phyloP scores from a whole-genome alignment of 2,329 filamentous ascomycete species.

The Thielaviopsis populi region DNA sequence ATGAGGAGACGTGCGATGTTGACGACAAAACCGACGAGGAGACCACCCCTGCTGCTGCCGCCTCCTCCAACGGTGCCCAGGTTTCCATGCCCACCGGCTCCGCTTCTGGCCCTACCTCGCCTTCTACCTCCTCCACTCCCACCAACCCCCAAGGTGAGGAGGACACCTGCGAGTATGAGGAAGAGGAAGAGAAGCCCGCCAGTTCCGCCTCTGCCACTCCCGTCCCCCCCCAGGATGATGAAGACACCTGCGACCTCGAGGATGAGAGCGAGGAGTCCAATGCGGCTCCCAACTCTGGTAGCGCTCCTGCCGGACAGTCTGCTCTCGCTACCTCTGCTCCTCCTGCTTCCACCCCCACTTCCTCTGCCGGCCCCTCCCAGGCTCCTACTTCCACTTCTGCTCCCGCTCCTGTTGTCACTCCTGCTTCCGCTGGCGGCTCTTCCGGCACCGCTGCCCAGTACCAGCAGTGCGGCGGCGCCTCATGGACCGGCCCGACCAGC shows the following conservation, averaged over 20 bases:
- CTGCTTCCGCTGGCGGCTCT: constrained; percentile 19
- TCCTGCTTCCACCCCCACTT: no score
- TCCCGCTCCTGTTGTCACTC: no score
- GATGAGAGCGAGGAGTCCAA: neutral
- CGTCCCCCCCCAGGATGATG: neutral
- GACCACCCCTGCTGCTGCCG: neutral
- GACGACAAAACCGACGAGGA: neutral
- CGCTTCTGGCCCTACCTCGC: neutral
- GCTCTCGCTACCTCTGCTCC: neutral
- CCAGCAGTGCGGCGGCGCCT: constrained; percentile 27
- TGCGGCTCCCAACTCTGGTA: neutral
- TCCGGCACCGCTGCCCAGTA: constrained; percentile 22
- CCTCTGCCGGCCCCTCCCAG: no score
- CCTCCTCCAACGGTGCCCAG: neutral
- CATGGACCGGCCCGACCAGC: constrained; percentile 25
- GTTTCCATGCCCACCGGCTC: neutral
- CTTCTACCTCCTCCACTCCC: neutral
- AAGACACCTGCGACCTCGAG: neutral
- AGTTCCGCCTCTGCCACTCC: neutral
- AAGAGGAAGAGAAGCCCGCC: neutral
- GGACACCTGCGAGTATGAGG: neutral
- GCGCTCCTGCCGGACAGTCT: neutral
- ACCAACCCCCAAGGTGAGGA: neutral
- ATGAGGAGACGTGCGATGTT: neutral
- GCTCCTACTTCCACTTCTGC: no score